Conservation (phyloP, 345 rosid species). For the Linum lewisii region DNA sequence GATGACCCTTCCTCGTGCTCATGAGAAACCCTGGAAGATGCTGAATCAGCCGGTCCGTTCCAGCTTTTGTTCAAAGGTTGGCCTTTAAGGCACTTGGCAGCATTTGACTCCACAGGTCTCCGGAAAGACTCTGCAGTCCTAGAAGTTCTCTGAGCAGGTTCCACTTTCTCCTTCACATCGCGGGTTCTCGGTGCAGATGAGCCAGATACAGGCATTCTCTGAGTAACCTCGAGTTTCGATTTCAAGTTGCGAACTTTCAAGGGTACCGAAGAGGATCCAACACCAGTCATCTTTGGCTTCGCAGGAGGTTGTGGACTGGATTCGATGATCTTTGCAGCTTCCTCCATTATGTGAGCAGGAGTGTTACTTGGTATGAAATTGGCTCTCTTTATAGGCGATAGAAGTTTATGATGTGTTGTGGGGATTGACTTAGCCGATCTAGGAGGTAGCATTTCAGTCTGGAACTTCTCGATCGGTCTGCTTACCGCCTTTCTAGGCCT, state of each 20-base stretch:
- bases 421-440: constrained; percentile 93
- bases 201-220: constrained; percentile 30
- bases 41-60: constrained; percentile 44
- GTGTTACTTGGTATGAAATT: constrained; percentile 66
- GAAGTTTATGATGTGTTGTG: constrained; percentile 71
- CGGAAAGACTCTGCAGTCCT: constrained; percentile 38
- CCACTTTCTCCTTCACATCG: constrained; percentile 43
- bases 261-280: constrained; percentile 59
- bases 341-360: constrained; percentile 95
- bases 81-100: constrained; percentile 50
- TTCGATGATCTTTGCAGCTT: constrained; percentile 76
- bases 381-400: constrained; percentile 93
- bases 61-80: constrained; percentile 56
- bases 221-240: constrained; percentile 59
- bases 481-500: constrained; percentile 40
- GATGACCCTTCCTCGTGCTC: constrained; percentile 34
- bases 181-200: constrained; percentile 30
- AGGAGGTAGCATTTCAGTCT: constrained; percentile 85
- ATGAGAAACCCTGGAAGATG: constrained; percentile 23
- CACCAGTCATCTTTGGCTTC: constrained; percentile 38
- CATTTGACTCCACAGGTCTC: constrained; percentile 41
- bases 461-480: constrained; percentile 85
- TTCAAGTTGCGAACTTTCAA: constrained; percentile 52
- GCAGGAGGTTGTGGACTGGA: constrained; percentile 33
- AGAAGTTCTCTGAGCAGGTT: constrained; percentile 32